phyloP scores from a whole-genome alignment of 306 rosid genomes.

The Argentina anserina region DNA sequence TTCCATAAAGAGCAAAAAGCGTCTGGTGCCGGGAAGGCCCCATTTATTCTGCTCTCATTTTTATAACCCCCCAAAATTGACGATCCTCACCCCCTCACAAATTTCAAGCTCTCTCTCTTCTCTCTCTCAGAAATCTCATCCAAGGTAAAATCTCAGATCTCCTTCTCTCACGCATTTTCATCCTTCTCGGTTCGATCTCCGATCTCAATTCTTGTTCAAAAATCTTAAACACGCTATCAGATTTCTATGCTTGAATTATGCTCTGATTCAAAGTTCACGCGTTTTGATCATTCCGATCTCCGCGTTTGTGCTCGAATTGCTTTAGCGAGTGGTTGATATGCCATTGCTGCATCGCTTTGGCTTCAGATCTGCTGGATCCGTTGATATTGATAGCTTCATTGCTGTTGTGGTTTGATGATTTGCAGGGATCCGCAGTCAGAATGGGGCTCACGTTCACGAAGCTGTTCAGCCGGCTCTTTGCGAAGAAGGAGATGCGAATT shows the following conservation, averaged over 20 bases:
- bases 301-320: background rate
- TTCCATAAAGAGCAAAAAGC: background rate
- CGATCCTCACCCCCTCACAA: slow-evolving; percentile 10
- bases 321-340: slow-evolving; percentile 6
- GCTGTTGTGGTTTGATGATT: background rate
- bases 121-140: slow-evolving; percentile 31
- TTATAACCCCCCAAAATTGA: slow-evolving; percentile 28
- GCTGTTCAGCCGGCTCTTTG: slow-evolving; percentile 96
- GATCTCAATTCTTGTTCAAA: background rate
- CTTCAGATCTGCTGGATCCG: slow-evolving; percentile 42
- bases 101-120: slow-evolving; percentile 18
- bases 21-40: slow-evolving; percentile 3
- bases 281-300: slow-evolving; percentile 38
- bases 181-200: slow-evolving; percentile 14
- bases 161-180: slow-evolving; percentile 1
- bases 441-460: slow-evolving; percentile 99
- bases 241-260: slow-evolving; percentile 4
- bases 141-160: slow-evolving; percentile 51
- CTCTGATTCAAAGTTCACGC: slow-evolving; percentile 26
- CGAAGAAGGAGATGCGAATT: slow-evolving; percentile 99
- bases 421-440: slow-evolving; percentile 47
- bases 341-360: slow-evolving; percentile 15
- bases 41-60: background rate
- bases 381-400: background rate
- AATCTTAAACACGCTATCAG: background rate